Percentiles rank a stretch among this genome's conserved stretches.
Conservation (phyloP, 2,329 filamentous ascomycete species). For the Gaeumannomyces sp. region DNA sequence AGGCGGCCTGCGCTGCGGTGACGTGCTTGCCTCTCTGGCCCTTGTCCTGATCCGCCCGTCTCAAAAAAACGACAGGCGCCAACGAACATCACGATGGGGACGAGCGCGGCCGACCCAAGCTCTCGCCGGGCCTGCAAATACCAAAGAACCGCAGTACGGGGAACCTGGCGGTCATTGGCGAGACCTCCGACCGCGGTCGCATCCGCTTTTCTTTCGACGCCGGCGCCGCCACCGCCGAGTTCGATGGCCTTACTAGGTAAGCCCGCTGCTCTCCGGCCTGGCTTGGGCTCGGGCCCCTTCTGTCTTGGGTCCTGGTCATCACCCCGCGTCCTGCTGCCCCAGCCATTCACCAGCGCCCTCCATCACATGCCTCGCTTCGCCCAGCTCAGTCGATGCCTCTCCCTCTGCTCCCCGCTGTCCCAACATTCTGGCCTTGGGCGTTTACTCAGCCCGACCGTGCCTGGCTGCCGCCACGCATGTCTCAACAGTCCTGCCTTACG, state of each 20-base stretch:
- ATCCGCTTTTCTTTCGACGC: constrained; percentile 74
- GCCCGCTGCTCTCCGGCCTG: constrained; percentile 24
- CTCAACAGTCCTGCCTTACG: neutral
- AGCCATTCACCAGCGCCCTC: neutral
- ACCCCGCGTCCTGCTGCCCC: neutral
- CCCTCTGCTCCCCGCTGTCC: neutral
- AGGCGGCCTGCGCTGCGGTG: constrained; percentile 2
- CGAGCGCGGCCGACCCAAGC: constrained; percentile 38
- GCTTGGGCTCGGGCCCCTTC: constrained; percentile 10
- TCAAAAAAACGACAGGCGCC: constrained; percentile 27
- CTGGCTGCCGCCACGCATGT: neutral
- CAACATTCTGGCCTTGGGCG: neutral
- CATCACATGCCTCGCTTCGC: constrained; percentile 7
- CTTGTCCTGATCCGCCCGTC: constrained; percentile 6
- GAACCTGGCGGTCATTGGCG: constrained; percentile 45
- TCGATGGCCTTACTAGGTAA: constrained; percentile 70
- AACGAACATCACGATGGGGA: constrained; percentile 29
- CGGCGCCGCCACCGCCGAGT: constrained; percentile 52
- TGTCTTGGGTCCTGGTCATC: neutral
- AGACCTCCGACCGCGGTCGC: constrained; percentile 51
- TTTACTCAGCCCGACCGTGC: neutral
- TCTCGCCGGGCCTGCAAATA: constrained; percentile 42
- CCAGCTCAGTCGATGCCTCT: neutral
- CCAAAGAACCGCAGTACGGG: constrained; percentile 63
- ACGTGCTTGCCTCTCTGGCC: constrained; percentile 8